Base-by-base conservation (phyloP, 176 grass and related monocot species). In the Carex myosuroides region DNA sequence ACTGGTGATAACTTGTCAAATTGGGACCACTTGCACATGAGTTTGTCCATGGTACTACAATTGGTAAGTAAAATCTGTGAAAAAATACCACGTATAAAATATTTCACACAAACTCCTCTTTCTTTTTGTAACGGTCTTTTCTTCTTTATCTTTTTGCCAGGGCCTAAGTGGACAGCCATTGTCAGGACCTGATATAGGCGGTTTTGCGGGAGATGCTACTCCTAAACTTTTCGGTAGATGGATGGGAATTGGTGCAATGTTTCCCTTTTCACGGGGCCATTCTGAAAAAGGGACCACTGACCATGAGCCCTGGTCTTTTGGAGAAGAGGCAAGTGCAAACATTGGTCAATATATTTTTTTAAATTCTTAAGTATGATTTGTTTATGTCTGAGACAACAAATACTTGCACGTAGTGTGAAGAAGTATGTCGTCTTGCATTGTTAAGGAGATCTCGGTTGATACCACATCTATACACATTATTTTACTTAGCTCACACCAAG, bases 21-120 rank as follows among this genome's bases (percentile, higher is more conserved):
- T 69, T 98, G 95, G 95, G 91, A 98, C 42, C 95, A 98, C 88
- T 72, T 98, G 21, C 92, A 98, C 81, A 98, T 94, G 95, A 94
- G 95, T 85, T 33, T 98, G 48, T 80, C 95, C 68, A 98, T 98
- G 95, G 89, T 94, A 80, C 95, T 98, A 88, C 95, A 98, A 63
- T 91, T 98, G 89, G 91, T 98, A 91, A 82, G 85, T 86, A 30
- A 89, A 64, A 26, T 41, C 24, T 14, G 32, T 32, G 50, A 56
- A 77, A 56, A 80, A 13, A 12, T n/a, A 11, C 78, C 78, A 56
- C 3, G 17, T 56, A 56, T 32, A 56, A 77, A 55, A 22, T 55
- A 13, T 6, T 54, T 21, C 9, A 5, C 53, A 42, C 46, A 55
- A 76, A 32, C 21, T 76, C 8, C 48, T 29, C 12, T 76, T 18